Conservation (phyloP, 768 basidiomycete species). For the Royoungia palumana region DNA sequence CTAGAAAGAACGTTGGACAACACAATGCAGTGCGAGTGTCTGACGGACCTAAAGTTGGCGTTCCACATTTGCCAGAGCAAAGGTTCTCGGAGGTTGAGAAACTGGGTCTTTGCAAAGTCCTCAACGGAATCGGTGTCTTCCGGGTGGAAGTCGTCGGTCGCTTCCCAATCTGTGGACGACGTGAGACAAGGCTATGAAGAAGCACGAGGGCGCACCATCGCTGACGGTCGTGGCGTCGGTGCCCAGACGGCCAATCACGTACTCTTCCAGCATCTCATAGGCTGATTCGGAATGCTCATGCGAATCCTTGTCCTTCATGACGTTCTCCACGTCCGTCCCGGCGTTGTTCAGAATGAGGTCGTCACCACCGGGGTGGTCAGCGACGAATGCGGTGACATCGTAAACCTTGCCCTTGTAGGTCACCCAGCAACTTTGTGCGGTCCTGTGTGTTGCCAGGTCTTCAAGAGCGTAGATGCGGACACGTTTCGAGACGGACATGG, state of each 20-base stretch:
- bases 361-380: constrained; percentile 94
- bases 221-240: constrained; percentile 68
- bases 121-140: constrained; percentile 78
- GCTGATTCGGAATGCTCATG: constrained; percentile 92
- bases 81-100: constrained; percentile 86
- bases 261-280: constrained; percentile 89
- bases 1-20: constrained; percentile 35
- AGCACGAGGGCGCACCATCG: constrained; percentile 55
- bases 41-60: constrained; percentile 73
- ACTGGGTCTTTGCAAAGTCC: constrained; percentile 88
- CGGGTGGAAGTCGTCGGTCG: constrained; percentile 86
- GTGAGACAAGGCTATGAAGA: constrained; percentile 8
- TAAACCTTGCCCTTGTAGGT: constrained; percentile 81
- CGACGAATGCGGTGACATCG: constrained; percentile 79
- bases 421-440: constrained; percentile 73
- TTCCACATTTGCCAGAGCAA: constrained; percentile 84
- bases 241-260: constrained; percentile 79
- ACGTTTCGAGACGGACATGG: constrained; percentile 58
- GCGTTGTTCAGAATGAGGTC: constrained; percentile 82
- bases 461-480: constrained; percentile 71
- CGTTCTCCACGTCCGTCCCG: constrained; percentile 73
- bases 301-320: constrained; percentile 77
- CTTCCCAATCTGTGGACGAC: constrained; percentile 70
- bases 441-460: constrained; percentile 67
- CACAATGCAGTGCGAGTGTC: not conserved